Conservation (phyloP, 2,329 filamentous ascomycete species). For the Aspergillus neoniger region DNA sequence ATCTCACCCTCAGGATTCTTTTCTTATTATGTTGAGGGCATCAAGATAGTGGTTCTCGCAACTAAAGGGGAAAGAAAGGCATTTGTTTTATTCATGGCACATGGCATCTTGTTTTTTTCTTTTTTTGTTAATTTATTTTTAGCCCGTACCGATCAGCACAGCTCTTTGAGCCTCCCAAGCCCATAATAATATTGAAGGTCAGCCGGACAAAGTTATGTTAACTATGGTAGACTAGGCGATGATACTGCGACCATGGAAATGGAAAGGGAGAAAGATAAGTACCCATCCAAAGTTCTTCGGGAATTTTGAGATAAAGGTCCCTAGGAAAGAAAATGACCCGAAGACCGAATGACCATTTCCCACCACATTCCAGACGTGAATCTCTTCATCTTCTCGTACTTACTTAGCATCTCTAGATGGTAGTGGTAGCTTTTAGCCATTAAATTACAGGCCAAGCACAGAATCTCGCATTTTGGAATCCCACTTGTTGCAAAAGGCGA, state of each 20-base stretch:
- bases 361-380: background rate
- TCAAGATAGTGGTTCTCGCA: background rate
- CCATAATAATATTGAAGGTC: background rate
- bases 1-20: conserved; percentile 14
- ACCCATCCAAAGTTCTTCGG: too few relatives aligned
- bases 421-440: background rate
- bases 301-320: background rate
- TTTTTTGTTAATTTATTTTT: too few relatives aligned
- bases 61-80: too few relatives aligned
- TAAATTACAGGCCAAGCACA: background rate
- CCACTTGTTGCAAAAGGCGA: background rate
- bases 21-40: background rate
- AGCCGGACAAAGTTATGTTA: background rate
- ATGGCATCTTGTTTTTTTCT: background rate
- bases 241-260: too few relatives aligned
- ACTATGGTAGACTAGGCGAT: background rate
- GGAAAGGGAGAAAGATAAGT: too few relatives aligned
- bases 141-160: background rate
- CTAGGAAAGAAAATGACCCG: background rate
- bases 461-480: background rate
- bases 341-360: background rate
- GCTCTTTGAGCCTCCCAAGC: background rate
- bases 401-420: background rate
- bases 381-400: background rate
- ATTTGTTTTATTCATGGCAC: conserved; percentile 5